phyloP scores from a whole-genome alignment of 179 eudicot species.

The Sideroxylon spinosum region DNA sequence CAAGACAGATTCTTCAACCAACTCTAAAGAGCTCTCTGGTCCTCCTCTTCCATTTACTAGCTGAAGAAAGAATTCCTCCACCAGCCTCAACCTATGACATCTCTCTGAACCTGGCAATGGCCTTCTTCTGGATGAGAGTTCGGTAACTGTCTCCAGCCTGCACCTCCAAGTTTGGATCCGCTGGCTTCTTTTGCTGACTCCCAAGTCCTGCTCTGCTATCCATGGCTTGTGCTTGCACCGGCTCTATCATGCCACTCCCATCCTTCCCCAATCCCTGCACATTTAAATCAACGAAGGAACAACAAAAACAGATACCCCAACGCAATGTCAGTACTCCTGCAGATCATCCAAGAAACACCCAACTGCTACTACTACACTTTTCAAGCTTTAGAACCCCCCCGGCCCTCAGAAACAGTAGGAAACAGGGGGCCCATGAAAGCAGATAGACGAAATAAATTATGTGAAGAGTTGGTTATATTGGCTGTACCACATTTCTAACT shows the following conservation, averaged over 20 bases:
- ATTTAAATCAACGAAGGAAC: constrained; percentile 12
- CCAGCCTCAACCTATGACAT: constrained; percentile 40
- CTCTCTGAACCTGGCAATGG: constrained; percentile 89
- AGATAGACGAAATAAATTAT: background rate
- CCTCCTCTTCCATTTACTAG: too few species aligned
- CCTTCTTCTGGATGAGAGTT: constrained; percentile 93
- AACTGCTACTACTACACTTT: constrained; percentile 8
- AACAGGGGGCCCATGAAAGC: background rate
- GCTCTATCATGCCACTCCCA: constrained; percentile 96
- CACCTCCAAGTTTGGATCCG: constrained; percentile 79
- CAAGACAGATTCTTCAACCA: too few species aligned
- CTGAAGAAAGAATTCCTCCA: too few species aligned
- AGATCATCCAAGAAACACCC: constrained; percentile 6
- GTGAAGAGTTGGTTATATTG: background rate
- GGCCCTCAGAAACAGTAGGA: background rate
- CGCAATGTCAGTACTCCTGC: constrained; percentile 24
- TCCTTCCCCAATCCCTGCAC: constrained; percentile 91
- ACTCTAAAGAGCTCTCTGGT: too few species aligned
- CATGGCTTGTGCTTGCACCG: constrained; percentile 78
- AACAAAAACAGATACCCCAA: constrained; percentile 35
- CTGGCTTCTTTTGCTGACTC: constrained; percentile 70
- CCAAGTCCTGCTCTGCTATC: constrained; percentile 89
- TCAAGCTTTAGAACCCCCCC: constrained; percentile 4
- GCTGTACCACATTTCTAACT: background rate
- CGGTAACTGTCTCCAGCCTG: constrained; percentile 95